A percentile compares a stretch with the other conserved stretches of the same genome.
phyloP scores from a whole-genome alignment of 2,329 filamentous ascomycete genomes.

The Fusarium miscanthi region DNA sequence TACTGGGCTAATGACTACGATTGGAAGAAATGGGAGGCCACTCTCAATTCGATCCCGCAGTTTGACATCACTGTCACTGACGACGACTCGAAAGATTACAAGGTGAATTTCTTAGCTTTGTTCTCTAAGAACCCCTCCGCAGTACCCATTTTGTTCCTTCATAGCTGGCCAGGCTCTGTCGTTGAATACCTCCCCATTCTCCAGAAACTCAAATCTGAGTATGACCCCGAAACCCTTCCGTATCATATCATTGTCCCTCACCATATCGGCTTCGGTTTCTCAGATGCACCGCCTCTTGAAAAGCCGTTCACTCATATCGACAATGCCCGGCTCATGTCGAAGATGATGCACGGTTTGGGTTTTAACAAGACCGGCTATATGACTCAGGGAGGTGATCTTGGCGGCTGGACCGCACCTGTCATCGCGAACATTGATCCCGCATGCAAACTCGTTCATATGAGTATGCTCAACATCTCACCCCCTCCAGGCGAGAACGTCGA shows the following conservation, averaged over 20 bases:
- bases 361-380: constrained; percentile 17
- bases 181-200: constrained; percentile 28
- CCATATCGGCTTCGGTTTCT: constrained; percentile 13
- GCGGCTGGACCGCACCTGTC: constrained; percentile 17
- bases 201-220: constrained; percentile 6
- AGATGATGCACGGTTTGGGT: constrained; percentile 16
- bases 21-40: constrained; percentile 31
- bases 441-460: constrained; percentile 22
- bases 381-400: constrained; percentile 27
- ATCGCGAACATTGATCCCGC: constrained; percentile 16
- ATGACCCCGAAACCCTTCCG: not conserved
- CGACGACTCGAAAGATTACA: constrained; percentile 10
- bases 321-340: constrained; percentile 14
- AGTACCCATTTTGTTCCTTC: constrained; percentile 11
- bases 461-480: not conserved
- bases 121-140: constrained; percentile 13
- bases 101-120: constrained; percentile 21
- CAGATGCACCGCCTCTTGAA: not conserved
- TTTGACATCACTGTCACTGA: constrained; percentile 20
- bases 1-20: constrained; percentile 12
- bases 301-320: constrained; percentile 2
- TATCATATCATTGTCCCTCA: constrained; percentile 24
- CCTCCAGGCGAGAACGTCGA: not conserved
- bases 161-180: constrained; percentile 33
- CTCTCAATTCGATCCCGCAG: constrained; percentile 28